A percentile compares a stretch with the other conserved stretches of the same genome.
phyloP scores from a whole-genome alignment of 2,329 filamentous ascomycete species.

The Leptographium wingfieldii region DNA sequence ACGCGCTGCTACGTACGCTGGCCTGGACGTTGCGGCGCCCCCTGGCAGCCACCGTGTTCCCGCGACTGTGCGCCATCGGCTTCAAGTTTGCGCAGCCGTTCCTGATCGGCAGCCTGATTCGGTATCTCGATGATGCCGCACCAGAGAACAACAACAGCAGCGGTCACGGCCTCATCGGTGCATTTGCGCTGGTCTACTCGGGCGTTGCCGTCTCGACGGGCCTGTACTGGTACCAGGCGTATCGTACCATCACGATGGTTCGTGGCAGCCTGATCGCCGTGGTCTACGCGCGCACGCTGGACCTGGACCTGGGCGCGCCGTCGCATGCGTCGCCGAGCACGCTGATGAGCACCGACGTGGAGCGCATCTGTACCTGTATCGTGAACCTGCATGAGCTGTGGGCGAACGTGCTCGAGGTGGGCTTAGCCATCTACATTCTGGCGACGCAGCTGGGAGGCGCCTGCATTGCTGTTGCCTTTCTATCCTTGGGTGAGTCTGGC shows the following conservation, averaged over 20 bases:
- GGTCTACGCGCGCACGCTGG: slow-evolving; percentile 2
- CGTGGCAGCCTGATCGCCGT: slow-evolving; percentile 1
- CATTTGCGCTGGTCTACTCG: slow-evolving; percentile 25
- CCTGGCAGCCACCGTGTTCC: slow-evolving; percentile 19
- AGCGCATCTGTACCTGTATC: slow-evolving; percentile 23
- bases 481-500: neutral
- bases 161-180: slow-evolving; percentile 21
- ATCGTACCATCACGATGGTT: slow-evolving; percentile 4
- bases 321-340: neutral
- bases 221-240: slow-evolving; percentile 21
- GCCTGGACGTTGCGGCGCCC: slow-evolving; percentile 10
- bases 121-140: slow-evolving; percentile 17
- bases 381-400: slow-evolving; percentile 24
- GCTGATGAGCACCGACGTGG: slow-evolving; percentile 27
- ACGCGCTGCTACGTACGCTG: neutral
- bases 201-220: slow-evolving; percentile 26
- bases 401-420: slow-evolving; percentile 23
- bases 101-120: slow-evolving; percentile 21
- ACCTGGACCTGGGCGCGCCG: neutral
- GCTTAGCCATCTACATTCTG: slow-evolving; percentile 21
- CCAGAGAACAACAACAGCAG: slow-evolving; percentile 11
- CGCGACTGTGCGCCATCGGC: slow-evolving; percentile 20
- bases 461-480: slow-evolving; percentile 9
- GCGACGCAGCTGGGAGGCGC: slow-evolving; percentile 22
- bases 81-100: slow-evolving; percentile 26